These are phyloP conservation scores for Colletotrichum melonis DNA, from an alignment of 2,329 filamentous ascomycete species.

Conservation along the genomic window DNA sequence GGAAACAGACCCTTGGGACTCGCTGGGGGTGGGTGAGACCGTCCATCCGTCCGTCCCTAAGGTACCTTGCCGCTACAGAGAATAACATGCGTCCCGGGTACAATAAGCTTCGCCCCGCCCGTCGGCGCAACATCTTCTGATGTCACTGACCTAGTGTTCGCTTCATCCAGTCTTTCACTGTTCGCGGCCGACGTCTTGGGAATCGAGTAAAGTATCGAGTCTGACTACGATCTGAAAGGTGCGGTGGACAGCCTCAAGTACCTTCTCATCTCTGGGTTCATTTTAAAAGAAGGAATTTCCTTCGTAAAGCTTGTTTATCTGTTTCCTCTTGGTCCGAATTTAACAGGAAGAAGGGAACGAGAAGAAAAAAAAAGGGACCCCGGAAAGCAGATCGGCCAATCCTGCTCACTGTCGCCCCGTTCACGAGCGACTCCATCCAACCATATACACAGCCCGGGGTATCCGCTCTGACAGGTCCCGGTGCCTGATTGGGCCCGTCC, in stretches of 20 bases:
- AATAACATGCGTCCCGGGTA: conserved; percentile 27
- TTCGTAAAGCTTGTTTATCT: conserved; percentile 19
- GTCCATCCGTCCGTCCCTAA: background rate
- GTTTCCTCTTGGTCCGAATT: background rate
- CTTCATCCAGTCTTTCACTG: background rate
- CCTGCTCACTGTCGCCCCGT: conserved; percentile 28
- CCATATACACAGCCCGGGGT: conserved; percentile 32
- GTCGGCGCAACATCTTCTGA: conserved; percentile 28
- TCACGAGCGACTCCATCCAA: conserved; percentile 27
- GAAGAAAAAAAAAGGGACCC: conserved; percentile 25
- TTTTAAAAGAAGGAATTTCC: background rate
- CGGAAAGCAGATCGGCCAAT: conserved; percentile 32
- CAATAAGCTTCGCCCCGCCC: conserved; percentile 34
- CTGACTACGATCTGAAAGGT: background rate
- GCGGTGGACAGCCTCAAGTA: background rate
- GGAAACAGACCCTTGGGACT: background rate
- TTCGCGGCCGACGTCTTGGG: background rate
- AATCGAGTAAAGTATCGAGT: background rate
- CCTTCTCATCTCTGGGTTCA: background rate
- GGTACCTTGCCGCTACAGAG: conserved; percentile 4
- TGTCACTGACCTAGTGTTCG: conserved; percentile 29
- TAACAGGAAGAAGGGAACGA: background rate
- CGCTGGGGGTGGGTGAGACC: background rate
- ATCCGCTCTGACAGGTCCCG: conserved; percentile 34
- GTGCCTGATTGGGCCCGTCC: conserved; percentile 34